Evolutionary conservation across 495 filamentous ascomycete genomes (phyloP), one percentile per base, ranked within the genome.

Genomic region (Cladorrhinum samala): DNA sequence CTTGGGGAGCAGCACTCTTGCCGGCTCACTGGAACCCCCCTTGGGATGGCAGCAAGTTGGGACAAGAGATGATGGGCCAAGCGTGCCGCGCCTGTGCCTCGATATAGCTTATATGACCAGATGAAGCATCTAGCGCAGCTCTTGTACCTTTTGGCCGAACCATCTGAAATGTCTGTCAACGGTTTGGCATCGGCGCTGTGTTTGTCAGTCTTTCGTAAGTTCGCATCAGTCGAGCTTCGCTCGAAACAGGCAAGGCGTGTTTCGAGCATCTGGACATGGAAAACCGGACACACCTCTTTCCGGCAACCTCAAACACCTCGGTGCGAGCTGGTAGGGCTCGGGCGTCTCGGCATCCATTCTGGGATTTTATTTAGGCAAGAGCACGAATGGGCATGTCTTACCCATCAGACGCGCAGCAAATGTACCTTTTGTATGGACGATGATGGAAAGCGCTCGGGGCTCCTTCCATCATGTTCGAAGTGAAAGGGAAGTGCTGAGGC

Each of bases 91-190:
- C 17, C 56, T 37, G 53, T 53, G 64, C 49, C 62, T 43, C 50
- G 44, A 27, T 55, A 51, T 65, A 65, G 62, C 56, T 60, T 61
- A 60, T 53, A 67, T 19, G 50, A 54, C 47, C 53, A 54, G 60
- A 56, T 55, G 62, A 59, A 55, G 56, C 64, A 64, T 44, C 65
- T 61, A 59, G 59, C 37, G 54, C 38, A 30, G 30, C 52, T 42
- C 37, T 43, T 40, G 47, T 17, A 46, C 25, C 45, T 44, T 55
- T 52, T 54, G 46, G 51, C 50, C 23, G 39, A 50, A n/a, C n/a
- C 38, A 27, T 55, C 55, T 45, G 59, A 51, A 55, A 37, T 37
- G 30, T 37, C 30, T 7, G 30, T 37, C 6, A 37, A 37, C n/a
- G n/a, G n/a, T n/a, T n/a, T n/a, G n/a, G n/a, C n/a, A n/a, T n/a